These are phyloP conservation scores for Mortierella hygrophila DNA, from an alignment of 192 early-diverging fungal species.

Conservation along the genomic window DNA sequence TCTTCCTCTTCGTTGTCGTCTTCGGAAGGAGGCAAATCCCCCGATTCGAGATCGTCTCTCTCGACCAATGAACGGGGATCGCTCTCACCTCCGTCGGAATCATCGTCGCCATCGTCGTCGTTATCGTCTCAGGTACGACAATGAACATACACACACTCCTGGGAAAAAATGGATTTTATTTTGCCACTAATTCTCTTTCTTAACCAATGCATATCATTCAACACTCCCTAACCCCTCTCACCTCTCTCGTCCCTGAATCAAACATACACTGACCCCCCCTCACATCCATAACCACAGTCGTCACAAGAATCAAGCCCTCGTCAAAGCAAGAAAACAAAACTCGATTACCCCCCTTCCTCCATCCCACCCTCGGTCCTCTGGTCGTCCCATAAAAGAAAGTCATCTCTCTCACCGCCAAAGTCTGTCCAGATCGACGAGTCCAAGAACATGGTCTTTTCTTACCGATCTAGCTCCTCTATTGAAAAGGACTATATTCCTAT, in stretches of 20 bases:
- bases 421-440: conserved; percentile 26
- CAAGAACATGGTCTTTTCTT: conserved; percentile 19
- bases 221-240: not conserved
- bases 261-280: not conserved
- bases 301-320: not conserved
- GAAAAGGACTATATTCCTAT: not conserved
- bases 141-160: not conserved
- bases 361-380: not conserved
- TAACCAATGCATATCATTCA: not conserved
- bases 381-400: not conserved
- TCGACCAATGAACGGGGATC: too few species aligned
- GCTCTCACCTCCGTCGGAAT: not conserved
- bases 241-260: not conserved
- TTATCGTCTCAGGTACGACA: not conserved
- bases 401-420: not conserved
- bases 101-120: not conserved
- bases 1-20: not conserved
- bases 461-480: conserved; percentile 7
- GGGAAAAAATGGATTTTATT: not conserved
- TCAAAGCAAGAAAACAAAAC: not conserved
- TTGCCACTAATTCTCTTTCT: not conserved
- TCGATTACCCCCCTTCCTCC: not conserved
- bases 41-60: not conserved
- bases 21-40: not conserved
- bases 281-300: not conserved